These are phyloP conservation scores for Backusella morwellensis DNA, from an alignment of 192 early-diverging fungal genomes.

Conservation along the genomic window DNA sequence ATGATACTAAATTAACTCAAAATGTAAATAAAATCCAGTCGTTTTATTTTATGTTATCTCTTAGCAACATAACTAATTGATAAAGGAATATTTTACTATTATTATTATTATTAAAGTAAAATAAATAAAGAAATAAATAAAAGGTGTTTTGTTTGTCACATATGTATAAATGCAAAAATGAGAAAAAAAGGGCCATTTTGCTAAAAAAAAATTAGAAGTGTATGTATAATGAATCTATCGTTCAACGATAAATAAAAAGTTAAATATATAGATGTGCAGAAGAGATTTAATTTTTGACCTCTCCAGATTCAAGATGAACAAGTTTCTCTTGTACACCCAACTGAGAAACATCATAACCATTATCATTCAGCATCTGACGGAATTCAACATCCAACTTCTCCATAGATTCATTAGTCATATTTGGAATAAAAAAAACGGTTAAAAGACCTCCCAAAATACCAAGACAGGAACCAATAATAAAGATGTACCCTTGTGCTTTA, in stretches of 20 bases:
- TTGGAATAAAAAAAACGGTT: constrained; percentile 46
- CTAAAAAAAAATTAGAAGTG: background rate
- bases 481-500: constrained; percentile 39
- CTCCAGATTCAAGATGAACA: background rate
- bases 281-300: background rate
- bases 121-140: too few species aligned
- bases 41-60: too few species aligned
- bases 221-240: background rate
- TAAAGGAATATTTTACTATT: too few species aligned
- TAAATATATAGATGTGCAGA: background rate
- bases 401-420: constrained; percentile 44
- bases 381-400: constrained; percentile 47
- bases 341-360: constrained; percentile 41
- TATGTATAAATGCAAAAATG: too few species aligned
- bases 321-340: constrained; percentile 6
- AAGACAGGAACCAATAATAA: constrained; percentile 44
- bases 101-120: too few species aligned
- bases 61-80: too few species aligned
- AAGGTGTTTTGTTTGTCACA: too few species aligned
- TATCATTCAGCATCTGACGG: constrained; percentile 39
- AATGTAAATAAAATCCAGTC: too few species aligned
- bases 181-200: too few species aligned
- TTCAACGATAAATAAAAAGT: background rate
- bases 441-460: constrained; percentile 47
- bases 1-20: too few species aligned